Conservation (phyloP, 1,284 basidiomycete species). For the Pholiota adiposa region DNA sequence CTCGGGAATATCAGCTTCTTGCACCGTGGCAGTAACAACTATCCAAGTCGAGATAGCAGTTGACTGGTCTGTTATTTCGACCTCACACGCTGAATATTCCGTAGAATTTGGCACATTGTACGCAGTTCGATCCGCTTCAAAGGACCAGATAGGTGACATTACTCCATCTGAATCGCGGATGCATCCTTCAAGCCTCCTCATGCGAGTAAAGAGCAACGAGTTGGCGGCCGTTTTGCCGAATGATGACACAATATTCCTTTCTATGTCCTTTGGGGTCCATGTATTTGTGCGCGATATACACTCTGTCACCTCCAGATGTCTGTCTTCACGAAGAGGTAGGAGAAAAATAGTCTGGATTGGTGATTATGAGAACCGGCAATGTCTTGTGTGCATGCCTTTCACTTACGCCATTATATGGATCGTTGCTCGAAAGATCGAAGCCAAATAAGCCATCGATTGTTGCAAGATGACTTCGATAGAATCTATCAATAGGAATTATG, state of each 20-base stretch:
- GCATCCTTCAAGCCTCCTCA: constrained; percentile 24
- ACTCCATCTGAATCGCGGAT: constrained; percentile 15
- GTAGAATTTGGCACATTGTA: neutral
- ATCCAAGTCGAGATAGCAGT: constrained; percentile 13
- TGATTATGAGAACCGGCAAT: neutral
- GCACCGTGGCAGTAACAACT: constrained; percentile 8
- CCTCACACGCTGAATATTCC: constrained; percentile 11
- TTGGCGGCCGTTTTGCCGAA: constrained; percentile 31
- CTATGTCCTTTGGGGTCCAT: constrained; percentile 16
- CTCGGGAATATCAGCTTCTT: constrained; percentile 16
- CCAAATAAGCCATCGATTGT: constrained; percentile 42
- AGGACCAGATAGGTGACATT: constrained; percentile 23
- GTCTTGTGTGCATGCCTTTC: neutral
- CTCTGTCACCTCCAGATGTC: constrained; percentile 14
- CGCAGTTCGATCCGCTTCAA: constrained; percentile 15
- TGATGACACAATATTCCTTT: constrained; percentile 24
- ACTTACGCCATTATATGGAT: constrained; percentile 45
- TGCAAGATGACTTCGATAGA: constrained; percentile 44
- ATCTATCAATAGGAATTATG: constrained; percentile 29
- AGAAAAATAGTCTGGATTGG: constrained; percentile 49
- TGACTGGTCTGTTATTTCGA: constrained; percentile 13
- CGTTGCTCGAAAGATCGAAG: constrained; percentile 32
- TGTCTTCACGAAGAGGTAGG: constrained; percentile 42
- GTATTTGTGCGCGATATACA: constrained; percentile 11
- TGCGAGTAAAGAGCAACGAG: constrained; percentile 36